Percentiles rank a stretch among this genome's conserved stretches.
phyloP scores from a whole-genome alignment of 164 flowering plant genomes.

The Vitis labrusca region DNA sequence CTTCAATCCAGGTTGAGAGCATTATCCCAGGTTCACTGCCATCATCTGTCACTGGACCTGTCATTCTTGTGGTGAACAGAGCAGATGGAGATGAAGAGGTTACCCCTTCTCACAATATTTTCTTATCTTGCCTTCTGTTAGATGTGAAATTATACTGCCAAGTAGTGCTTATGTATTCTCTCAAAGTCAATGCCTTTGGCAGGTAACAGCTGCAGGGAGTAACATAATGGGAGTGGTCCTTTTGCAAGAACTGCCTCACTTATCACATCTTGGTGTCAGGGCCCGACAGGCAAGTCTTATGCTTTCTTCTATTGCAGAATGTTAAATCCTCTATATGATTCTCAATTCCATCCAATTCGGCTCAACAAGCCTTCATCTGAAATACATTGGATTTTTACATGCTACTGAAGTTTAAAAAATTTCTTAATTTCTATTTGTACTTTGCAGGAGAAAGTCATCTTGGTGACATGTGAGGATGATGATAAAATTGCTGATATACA shows the following conservation, averaged over 20 bases:
- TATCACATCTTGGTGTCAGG: constrained; percentile 98
- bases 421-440: neutral
- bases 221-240: constrained; percentile 86
- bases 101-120: constrained; percentile 2
- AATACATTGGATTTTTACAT: no score
- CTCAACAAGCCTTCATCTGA: no score
- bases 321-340: neutral
- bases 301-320: neutral
- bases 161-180: neutral
- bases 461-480: constrained; percentile 97
- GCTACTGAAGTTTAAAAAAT: no score
- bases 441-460: constrained; percentile 87
- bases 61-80: constrained; percentile 83
- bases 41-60: constrained; percentile 57
- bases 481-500: constrained; percentile 54
- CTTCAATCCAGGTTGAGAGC: constrained; percentile 64
- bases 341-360: no score
- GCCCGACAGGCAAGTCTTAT: constrained; percentile 79
- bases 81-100: constrained; percentile 99
- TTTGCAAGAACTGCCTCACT: constrained; percentile 93
- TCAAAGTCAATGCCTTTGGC: constrained; percentile 18
- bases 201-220: constrained; percentile 87
- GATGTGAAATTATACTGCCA: neutral
- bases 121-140: neutral
- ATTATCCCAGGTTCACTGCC: constrained; percentile 79